Base-by-base conservation (phyloP, 495 filamentous ascomycete genomes). In the Podospora fimiseda region DNA sequence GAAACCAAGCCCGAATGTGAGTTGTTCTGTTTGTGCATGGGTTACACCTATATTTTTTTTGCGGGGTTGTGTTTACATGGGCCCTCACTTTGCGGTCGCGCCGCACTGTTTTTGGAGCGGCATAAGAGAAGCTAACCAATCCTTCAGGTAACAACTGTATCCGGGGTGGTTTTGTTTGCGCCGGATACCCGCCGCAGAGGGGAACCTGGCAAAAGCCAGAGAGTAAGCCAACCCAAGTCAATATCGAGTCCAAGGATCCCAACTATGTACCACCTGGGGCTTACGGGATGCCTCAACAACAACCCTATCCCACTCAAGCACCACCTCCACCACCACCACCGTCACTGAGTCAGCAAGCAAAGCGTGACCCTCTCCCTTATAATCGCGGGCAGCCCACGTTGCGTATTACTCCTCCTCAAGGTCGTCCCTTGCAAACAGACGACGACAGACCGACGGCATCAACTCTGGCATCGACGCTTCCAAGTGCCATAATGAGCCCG, bases 1-100 rank as follows among this genome's bases (percentile, higher is more conserved):
- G 93, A 98, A 72, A 79, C 79, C 55, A 92, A 96, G 69, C 93
- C 93, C 40, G 86, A 90, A 74, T 98, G 93, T 95, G 63, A 67
- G 82, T 73, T 20, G 9, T 39, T 20, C 39, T 19, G 43, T 30
- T 14, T 8, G 18, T 16, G 45, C 1, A 40, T 56, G 51, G 48
- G 22, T 37, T 42, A 27, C 43, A 51, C 50, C 42, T 49, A 22
- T 20, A 43, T 8, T 20, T 43, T 3, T 39, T 36, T 20, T 3
- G 36, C 48, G 50, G 40, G 46, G 33, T 27, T 45, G 49, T n/a
- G n/a, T 53, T 52, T 52, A 49, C 48, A 50, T 61, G 59, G 52
- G n/a, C n/a, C 33, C 48, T 44, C 23, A n/a, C 51, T 50, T 55
- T 44, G 46, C 20, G 51, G 52, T 48, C 52, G 51, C 50, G 37